Evolutionary conservation across 495 filamentous ascomycete species (phyloP).

Genomic region (Astrothelium macrocarpum): DNA sequence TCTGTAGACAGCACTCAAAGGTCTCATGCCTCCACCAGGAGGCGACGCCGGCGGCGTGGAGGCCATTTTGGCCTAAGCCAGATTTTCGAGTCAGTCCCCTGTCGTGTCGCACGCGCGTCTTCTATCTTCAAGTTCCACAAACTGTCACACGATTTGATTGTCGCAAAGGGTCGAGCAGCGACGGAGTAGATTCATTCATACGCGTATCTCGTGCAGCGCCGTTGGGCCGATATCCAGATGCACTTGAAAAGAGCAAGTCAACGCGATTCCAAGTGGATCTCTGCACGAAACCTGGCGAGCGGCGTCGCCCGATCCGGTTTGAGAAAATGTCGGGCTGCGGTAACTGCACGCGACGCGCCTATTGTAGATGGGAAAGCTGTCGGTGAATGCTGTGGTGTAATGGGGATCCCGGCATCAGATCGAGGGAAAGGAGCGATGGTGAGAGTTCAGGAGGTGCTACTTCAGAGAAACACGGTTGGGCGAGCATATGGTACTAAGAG

Average conservation of each 20-base stretch:
- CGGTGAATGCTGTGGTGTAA: background rate
- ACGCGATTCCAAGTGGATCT: background rate
- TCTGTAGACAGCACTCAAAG: slow-evolving; percentile 78
- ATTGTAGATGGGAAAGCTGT: background rate
- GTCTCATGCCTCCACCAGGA: slow-evolving; percentile 51
- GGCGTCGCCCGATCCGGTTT: background rate
- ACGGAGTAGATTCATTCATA: background rate
- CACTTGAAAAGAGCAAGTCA: background rate
- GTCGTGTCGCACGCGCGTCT: background rate
- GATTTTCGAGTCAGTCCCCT: background rate
- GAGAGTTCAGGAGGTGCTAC: background rate
- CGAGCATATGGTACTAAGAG: background rate
- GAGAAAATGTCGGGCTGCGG: background rate
- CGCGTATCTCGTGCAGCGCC: background rate
- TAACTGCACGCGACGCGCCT: background rate
- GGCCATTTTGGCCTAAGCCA: slow-evolving; percentile 34
- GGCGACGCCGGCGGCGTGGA: slow-evolving; percentile 52
- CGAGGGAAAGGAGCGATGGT: background rate
- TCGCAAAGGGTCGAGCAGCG: background rate
- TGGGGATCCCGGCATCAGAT: background rate
- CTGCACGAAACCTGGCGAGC: background rate
- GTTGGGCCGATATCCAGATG: background rate
- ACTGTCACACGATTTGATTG: background rate
- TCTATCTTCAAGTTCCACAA: too few species aligned
- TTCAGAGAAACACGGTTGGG: background rate